Evolutionary conservation across 768 basidiomycete genomes (phyloP).

Genomic region (Pleurotus cornucopiae): DNA sequence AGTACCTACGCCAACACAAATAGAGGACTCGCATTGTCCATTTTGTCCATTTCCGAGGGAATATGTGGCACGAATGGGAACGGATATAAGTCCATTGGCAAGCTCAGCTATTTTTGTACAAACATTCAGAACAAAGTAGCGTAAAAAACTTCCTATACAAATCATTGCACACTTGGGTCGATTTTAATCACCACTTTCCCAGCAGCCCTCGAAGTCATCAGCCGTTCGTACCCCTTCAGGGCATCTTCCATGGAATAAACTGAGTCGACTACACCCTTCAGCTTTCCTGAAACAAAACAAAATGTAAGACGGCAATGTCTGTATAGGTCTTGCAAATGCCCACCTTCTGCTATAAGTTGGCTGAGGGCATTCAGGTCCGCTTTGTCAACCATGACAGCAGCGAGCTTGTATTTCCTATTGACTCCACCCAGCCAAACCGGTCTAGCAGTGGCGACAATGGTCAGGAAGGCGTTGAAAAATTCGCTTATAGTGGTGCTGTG

Average conservation of each 20-base stretch:
- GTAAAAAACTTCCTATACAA: too few relatives aligned
- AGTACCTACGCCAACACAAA: too few relatives aligned
- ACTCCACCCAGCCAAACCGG: constrained; percentile 44
- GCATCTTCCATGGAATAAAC: constrained; percentile 34
- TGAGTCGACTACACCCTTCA: constrained; percentile 44
- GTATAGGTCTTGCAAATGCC: neutral
- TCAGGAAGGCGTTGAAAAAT: constrained; percentile 19
- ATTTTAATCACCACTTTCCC: constrained; percentile 49
- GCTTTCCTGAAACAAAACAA: constrained; percentile 26
- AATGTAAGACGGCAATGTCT: neutral
- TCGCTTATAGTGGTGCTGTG: constrained; percentile 16
- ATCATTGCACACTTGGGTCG: neutral
- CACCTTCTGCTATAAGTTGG: constrained; percentile 8
- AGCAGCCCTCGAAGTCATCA: constrained; percentile 41
- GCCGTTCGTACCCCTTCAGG: constrained; percentile 44
- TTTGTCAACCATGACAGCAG: constrained; percentile 5
- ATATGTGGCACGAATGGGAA: too few relatives aligned
- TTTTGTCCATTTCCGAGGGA: too few relatives aligned
- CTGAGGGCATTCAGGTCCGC: constrained; percentile 7
- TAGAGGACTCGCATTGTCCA: too few relatives aligned
- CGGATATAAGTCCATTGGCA: too few relatives aligned
- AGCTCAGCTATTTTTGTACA: too few relatives aligned
- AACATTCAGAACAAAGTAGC: too few relatives aligned
- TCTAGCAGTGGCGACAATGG: constrained; percentile 13
- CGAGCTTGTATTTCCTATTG: constrained; percentile 28